Percentiles rank a stretch among this genome's conserved stretches.
Evolutionary conservation across 768 basidiomycete genomes (phyloP).

Genomic region (Pleurotus cornucopiae): DNA sequence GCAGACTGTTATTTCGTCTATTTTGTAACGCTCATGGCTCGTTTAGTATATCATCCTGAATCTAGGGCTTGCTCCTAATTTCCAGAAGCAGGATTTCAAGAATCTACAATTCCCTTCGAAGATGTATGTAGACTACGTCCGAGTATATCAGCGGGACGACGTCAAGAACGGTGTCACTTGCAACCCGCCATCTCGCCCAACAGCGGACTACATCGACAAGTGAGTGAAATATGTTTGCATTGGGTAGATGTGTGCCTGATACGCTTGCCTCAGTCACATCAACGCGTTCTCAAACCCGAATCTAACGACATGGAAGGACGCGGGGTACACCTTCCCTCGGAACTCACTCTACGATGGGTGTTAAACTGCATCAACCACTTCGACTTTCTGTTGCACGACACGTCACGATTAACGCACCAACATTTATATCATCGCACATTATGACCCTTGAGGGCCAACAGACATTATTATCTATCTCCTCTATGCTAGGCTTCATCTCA

Average conservation of each 20-base stretch:
- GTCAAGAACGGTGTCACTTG: slow-evolving; percentile 71
- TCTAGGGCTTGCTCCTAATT: slow-evolving; percentile 73
- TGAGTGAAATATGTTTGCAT: slow-evolving; percentile 21
- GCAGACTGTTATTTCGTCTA: slow-evolving; percentile 11
- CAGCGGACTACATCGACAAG: slow-evolving; percentile 73
- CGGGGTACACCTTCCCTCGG: slow-evolving; percentile 70
- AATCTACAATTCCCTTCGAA: slow-evolving; percentile 72
- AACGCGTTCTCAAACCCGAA: slow-evolving; percentile 74
- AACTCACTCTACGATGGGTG: slow-evolving; percentile 50
- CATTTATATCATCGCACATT: neutral
- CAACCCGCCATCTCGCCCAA: slow-evolving; percentile 75
- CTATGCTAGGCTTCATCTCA: slow-evolving; percentile 1
- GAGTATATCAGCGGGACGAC: slow-evolving; percentile 79
- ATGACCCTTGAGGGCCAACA: neutral
- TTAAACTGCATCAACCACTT: slow-evolving; percentile 13
- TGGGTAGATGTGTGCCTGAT: slow-evolving; percentile 1
- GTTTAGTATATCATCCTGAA: slow-evolving; percentile 79
- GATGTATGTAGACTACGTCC: slow-evolving; percentile 89
- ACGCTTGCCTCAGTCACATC: slow-evolving; percentile 29
- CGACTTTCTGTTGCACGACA: neutral
- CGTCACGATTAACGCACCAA: slow-evolving; percentile 1
- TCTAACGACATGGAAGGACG: slow-evolving; percentile 79
- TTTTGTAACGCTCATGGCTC: slow-evolving; percentile 9
- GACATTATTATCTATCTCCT: slow-evolving; percentile 5
- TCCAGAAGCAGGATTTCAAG: slow-evolving; percentile 70